A percentile compares a stretch with the other conserved stretches of the same genome.
Evolutionary conservation across 805 yeast genomes (phyloP).

Genomic region (Debaryomyces maramus): DNA sequence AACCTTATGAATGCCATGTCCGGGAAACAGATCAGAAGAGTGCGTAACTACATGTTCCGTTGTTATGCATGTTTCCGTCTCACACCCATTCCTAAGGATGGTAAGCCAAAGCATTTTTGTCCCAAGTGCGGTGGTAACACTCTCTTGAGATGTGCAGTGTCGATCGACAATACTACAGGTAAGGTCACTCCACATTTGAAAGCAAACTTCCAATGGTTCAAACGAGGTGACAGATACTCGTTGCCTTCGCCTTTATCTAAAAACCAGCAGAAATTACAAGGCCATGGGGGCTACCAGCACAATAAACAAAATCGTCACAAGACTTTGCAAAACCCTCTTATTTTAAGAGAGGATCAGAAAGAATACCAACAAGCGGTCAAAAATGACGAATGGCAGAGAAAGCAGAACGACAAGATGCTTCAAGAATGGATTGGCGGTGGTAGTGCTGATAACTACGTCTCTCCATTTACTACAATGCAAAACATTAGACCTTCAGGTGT

Average conservation of each 20-base stretch:
- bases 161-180: constrained; percentile 78
- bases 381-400: constrained; percentile 82
- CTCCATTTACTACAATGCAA: constrained; percentile 68
- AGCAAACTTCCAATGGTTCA: constrained; percentile 90
- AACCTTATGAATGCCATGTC: constrained; percentile 80
- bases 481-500: constrained; percentile 57
- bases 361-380: constrained; percentile 88
- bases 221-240: constrained; percentile 79
- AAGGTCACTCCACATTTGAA: constrained; percentile 84
- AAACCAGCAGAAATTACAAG: constrained; percentile 65
- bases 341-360: constrained; percentile 87
- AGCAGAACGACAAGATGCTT: constrained; percentile 80
- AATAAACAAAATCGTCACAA: constrained; percentile 59
- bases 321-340: constrained; percentile 48
- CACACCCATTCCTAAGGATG: constrained; percentile 73
- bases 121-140: constrained; percentile 95
- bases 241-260: constrained; percentile 87
- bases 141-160: constrained; percentile 83
- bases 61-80: constrained; percentile 96
- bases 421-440: constrained; percentile 96
- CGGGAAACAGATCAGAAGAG: constrained; percentile 81
- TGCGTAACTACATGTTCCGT: constrained; percentile 89
- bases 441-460: constrained; percentile 78
- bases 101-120: constrained; percentile 83
- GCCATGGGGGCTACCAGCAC: constrained; percentile 80